Evolutionary conservation across 495 filamentous ascomycete species (phyloP).

Genomic region (Penicillium alfredii): DNA sequence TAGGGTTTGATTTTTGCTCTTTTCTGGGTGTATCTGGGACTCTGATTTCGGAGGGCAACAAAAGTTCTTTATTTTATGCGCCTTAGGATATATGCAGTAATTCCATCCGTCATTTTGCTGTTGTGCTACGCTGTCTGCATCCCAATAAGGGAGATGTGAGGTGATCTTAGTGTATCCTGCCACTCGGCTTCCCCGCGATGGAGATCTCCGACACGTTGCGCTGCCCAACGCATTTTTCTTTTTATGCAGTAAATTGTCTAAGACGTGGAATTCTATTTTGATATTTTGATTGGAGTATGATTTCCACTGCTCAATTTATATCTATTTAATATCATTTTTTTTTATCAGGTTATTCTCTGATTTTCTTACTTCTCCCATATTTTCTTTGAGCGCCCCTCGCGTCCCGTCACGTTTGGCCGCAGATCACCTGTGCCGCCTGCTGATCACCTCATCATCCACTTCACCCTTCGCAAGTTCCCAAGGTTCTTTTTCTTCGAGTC

Average conservation of each 20-base stretch:
- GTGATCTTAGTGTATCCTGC: too few relatives aligned
- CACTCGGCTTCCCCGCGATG: too few relatives aligned
- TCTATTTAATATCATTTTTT: too few relatives aligned
- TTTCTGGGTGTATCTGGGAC: conserved; percentile 17
- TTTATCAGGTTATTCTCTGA: not conserved
- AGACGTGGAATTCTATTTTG: too few relatives aligned
- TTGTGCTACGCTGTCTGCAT: too few relatives aligned
- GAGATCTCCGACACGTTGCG: too few relatives aligned
- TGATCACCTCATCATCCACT: conserved; percentile 24
- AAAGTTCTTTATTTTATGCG: conserved; percentile 19
- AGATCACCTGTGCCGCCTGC: conserved; percentile 26
- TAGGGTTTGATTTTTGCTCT: conserved; percentile 10
- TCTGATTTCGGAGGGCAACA: conserved; percentile 10
- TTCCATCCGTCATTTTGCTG: conserved; percentile 14
- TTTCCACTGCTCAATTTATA: too few relatives aligned
- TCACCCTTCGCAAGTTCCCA: conserved; percentile 1
- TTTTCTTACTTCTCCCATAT: not conserved
- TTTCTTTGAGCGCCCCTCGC: conserved; percentile 1
- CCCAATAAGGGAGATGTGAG: too few relatives aligned
- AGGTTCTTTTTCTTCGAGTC: conserved; percentile 4
- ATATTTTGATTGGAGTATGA: too few relatives aligned
- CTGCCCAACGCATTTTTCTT: too few relatives aligned
- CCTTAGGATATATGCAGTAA: conserved; percentile 18
- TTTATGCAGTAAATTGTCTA: too few relatives aligned
- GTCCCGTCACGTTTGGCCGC: conserved; percentile 18